Base-by-base conservation (phyloP, 495 filamentous ascomycete species). In the Penicillium fimorum region DNA sequence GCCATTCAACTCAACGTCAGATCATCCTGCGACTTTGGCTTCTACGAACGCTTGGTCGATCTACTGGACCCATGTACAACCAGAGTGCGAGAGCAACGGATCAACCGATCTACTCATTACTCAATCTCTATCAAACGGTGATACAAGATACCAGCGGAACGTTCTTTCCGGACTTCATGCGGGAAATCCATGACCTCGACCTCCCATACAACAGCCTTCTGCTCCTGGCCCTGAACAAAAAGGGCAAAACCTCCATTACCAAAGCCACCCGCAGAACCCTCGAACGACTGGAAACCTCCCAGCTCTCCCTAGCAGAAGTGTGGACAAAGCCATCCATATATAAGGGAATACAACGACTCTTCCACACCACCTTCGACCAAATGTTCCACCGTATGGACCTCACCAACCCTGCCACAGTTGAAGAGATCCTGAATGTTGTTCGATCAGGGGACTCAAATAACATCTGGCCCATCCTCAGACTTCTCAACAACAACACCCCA, bases 11-110 rank as follows among this genome's bases (percentile, higher is more conserved):
- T 3, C 66, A 61, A 7, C 64, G 68, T 9, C 69, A 64, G 30
- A 69, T 77, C 3, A 33, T 76, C 2, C 12, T 71, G 24, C 73
- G 76, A 24, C 50, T 79, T 11, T 79, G 76, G 76, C 41, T 62
- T 27, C 59, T 77, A 52, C 65, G 67, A 24, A 63, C 62, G 0
- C 50, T 79, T 24, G 66, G 64, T 43, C 57, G 59, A 50, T 54
- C 64, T 5, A 48, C 61, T 37, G 61, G 58, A 11, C 63, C 62
- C 40, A 54, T 65, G 53, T 68, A 70, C 54, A 63, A 50, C 18
- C 55, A 56, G 37, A 38, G 38, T 13, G 8, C 40, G 7, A 60
- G 55, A 42, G 47, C 52, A 1, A 68, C 69, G 1, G 68, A 76
- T 42, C 51, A 32, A 32, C 57, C 64, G 20, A 65, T 65, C 25